Evolutionary conservation across 2,329 filamentous ascomycete species (phyloP).

Genomic region (Penicillium brevicompactum): DNA sequence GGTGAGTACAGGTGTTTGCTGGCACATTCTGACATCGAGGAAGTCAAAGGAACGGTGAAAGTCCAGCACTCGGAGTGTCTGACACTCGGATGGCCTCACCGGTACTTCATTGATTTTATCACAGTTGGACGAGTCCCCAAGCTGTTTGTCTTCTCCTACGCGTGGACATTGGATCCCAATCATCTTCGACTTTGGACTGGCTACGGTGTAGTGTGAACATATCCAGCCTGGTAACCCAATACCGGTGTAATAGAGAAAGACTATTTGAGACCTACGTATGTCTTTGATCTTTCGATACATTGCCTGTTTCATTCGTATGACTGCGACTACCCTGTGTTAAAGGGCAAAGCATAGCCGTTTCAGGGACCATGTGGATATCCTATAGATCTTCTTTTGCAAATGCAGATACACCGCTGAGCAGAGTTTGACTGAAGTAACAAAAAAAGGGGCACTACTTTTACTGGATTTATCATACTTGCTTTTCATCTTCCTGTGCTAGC

Average conservation of each 20-base stretch:
- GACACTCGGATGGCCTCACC: constrained; percentile 13
- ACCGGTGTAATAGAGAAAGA: not conserved
- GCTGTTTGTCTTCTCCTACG: constrained; percentile 19
- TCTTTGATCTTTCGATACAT: constrained; percentile 33
- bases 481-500: no score
- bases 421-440: no score
- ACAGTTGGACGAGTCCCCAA: constrained; percentile 21
- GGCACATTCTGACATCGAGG: constrained; percentile 14
- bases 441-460: no score
- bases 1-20: constrained; percentile 26
- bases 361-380: constrained; percentile 34
- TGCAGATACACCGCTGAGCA: not conserved
- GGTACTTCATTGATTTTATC: not conserved
- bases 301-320: constrained; percentile 31
- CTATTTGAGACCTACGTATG: constrained; percentile 19
- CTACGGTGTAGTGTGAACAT: constrained; percentile 17
- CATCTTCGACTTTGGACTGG: constrained; percentile 25
- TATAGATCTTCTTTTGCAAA: constrained; percentile 16
- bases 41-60: constrained; percentile 18
- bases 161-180: constrained; percentile 4
- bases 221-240: constrained; percentile 1
- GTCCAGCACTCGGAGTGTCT: constrained; percentile 8
- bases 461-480: no score
- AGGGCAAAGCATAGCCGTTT: constrained; percentile 27
- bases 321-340: constrained; percentile 32